Percentiles rank a stretch among this genome's conserved stretches.
Evolutionary conservation across 2,329 filamentous ascomycete genomes (phyloP).

Genomic region (Botrytis squamosa): DNA sequence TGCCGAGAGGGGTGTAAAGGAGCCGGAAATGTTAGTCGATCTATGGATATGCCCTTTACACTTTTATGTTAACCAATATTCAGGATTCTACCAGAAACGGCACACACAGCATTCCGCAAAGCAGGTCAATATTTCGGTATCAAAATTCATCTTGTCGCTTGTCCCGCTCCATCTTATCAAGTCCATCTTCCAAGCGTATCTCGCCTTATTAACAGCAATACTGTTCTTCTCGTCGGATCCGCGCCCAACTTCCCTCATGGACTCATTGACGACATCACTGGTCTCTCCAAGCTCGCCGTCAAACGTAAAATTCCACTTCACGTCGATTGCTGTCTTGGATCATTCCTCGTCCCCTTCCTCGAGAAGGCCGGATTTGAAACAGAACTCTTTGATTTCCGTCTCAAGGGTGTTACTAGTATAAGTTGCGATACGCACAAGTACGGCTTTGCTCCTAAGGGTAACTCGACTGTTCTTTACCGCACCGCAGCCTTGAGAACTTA

Average conservation of each 20-base stretch:
- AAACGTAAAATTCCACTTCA: conserved; percentile 83
- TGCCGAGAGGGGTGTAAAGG: conserved; percentile 78
- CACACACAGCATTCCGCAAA: conserved; percentile 95
- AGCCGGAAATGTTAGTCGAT: conserved; percentile 81
- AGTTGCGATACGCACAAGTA: conserved; percentile 99
- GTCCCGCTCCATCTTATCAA: conserved; percentile 81
- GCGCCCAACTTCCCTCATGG: conserved; percentile 98
- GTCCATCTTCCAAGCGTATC: conserved; percentile 76
- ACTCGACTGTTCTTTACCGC: conserved; percentile 90
- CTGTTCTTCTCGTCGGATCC: conserved; percentile 86
- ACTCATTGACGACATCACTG: conserved; percentile 91
- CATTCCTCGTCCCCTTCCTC: conserved; percentile 90
- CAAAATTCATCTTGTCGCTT: conserved; percentile 84
- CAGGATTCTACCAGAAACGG: conserved; percentile 91
- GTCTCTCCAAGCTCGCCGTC: conserved; percentile 77
- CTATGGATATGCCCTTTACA: conserved; percentile 17
- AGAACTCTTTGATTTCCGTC: conserved; percentile 86
- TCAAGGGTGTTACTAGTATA: conserved; percentile 92
- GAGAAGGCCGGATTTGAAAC: conserved; percentile 90
- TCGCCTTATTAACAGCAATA: conserved; percentile 91
- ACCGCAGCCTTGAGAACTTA: conserved; percentile 74
- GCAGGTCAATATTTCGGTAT: conserved; percentile 95
- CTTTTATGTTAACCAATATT: conserved; percentile 27
- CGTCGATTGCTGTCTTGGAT: conserved; percentile 96
- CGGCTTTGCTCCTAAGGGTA: conserved; percentile 96